A percentile compares a stretch with the other conserved stretches of the same genome.
Evolutionary conservation across 768 basidiomycete genomes (phyloP).

Genomic region (Chiua virens): DNA sequence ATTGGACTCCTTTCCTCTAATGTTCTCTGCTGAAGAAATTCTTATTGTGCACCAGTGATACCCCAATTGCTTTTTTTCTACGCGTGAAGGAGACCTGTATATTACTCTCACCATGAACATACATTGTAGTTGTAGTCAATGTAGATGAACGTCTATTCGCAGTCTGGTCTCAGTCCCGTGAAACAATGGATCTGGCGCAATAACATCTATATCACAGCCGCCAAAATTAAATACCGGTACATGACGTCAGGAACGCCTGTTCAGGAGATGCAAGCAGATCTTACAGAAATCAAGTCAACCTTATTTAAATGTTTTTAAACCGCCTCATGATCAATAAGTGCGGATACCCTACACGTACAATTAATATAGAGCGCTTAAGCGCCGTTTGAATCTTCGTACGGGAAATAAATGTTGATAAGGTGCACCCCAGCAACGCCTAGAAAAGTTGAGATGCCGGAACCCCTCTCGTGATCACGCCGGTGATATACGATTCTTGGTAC

Average conservation of each 20-base stretch:
- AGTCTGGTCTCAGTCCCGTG: neutral
- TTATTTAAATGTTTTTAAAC: neutral
- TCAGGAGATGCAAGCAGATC: neutral
- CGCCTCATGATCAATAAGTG: neutral
- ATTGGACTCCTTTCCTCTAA: no score
- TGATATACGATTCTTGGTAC: constrained; percentile 60
- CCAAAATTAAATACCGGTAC: neutral
- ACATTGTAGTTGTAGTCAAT: no score
- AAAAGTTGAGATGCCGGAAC: no score
- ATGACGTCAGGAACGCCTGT: neutral
- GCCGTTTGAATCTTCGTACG: neutral
- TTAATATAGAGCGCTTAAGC: neutral
- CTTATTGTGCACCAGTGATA: no score
- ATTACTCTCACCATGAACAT: no score
- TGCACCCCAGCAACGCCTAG: neutral
- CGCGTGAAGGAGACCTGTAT: no score
- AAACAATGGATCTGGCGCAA: neutral
- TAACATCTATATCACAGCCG: neutral
- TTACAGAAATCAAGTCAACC: neutral
- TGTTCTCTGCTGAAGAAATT: no score
- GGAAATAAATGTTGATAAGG: neutral
- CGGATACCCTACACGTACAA: neutral
- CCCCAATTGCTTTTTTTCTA: no score
- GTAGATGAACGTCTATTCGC: neutral
- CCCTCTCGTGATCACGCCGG: constrained; percentile 12